Evolutionary conservation across 805 yeast genomes (phyloP), one percentile per base, ranked within the genome.

Genomic region (Ogataea neopini): DNA sequence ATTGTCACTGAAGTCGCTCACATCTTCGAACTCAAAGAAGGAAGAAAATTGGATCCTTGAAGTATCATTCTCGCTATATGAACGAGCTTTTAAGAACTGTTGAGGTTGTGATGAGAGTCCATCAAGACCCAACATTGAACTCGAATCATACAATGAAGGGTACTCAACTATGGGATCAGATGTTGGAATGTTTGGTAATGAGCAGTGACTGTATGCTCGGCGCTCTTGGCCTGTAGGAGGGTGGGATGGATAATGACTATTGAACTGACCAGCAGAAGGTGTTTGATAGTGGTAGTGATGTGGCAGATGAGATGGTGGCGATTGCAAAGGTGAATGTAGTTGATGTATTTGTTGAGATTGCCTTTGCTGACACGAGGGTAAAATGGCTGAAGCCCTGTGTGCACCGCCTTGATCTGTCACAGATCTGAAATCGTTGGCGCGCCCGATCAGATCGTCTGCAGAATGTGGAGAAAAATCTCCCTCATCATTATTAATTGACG

Each of bases 151-250:
- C 20, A 56, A 34, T 3, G 60, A 56, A 18, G 54, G 54, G 29
- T 47, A 53, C 33, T 56, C 60, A 6, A 49, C 34, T 2, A 56
- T 53, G 2, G 60, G 57, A 33, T 53, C 60, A 3, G 60, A 56
- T 6, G 52, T 32, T 2, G 56, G 56, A 19, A 53, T 33, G 26
- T 45, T 44, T 19, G 54, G 52, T 20, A 51, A 22, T 14, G 48
- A 30, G 26, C 48, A 45, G 9, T 35, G 50, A 17, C 33, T 33
- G 19, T 15, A 9, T 28, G 40, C 43, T n/a, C 37, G 9, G 14
- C 29, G 39, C n/a, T 45, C 50, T 30, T 40, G 44, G 15, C 35
- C 38, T 2, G 50, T 43, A 13, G 49, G 52, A 11, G 53, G 53
- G 32, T 52, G 52, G 34, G 49, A 47, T 6, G 47, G 38, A 23